Conservation (phyloP, 495 filamentous ascomycete species). For the Evansstolkia leycettana region DNA sequence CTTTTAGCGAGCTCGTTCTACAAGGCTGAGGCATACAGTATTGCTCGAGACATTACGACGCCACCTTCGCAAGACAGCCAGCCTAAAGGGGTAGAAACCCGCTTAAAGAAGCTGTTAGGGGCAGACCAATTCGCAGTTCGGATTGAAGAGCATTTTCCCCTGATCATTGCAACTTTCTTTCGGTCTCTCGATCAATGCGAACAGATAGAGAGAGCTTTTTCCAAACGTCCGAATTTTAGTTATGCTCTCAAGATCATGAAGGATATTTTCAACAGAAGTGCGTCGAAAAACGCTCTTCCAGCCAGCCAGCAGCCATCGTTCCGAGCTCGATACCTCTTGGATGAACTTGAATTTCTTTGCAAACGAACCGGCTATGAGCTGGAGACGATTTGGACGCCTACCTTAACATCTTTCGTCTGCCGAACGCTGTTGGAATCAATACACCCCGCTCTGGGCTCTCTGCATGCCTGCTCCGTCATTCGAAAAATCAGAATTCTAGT, state of each 20-base stretch:
- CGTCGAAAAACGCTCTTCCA: constrained; percentile 48
- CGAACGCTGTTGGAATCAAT: constrained; percentile 69
- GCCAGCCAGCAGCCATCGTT: constrained; percentile 79
- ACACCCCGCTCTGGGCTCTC: constrained; percentile 74
- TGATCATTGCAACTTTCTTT: constrained; percentile 65
- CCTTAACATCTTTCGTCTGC: constrained; percentile 60
- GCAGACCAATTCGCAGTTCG: constrained; percentile 46
- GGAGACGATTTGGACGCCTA: constrained; percentile 60
- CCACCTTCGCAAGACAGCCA: constrained; percentile 36
- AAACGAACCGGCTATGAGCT: constrained; percentile 51
- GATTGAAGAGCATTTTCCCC: constrained; percentile 56
- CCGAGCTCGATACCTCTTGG: constrained; percentile 57
- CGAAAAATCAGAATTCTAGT: constrained; percentile 76
- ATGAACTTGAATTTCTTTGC: constrained; percentile 66
- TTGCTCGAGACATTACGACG: constrained; percentile 63
- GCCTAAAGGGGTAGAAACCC: constrained; percentile 51
- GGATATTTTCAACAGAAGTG: constrained; percentile 51
- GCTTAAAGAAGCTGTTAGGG: constrained; percentile 57
- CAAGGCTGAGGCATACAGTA: constrained; percentile 72
- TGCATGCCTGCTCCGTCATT: constrained; percentile 76
- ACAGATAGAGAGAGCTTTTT: constrained; percentile 59
- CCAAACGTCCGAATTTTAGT: constrained; percentile 44
- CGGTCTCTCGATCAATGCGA: constrained; percentile 59
- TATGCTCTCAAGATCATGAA: constrained; percentile 50
- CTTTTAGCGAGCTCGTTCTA: constrained; percentile 59